Percentiles rank a stretch among this genome's conserved stretches.
phyloP scores from a whole-genome alignment of 768 basidiomycete species.

The Galerina marginata region DNA sequence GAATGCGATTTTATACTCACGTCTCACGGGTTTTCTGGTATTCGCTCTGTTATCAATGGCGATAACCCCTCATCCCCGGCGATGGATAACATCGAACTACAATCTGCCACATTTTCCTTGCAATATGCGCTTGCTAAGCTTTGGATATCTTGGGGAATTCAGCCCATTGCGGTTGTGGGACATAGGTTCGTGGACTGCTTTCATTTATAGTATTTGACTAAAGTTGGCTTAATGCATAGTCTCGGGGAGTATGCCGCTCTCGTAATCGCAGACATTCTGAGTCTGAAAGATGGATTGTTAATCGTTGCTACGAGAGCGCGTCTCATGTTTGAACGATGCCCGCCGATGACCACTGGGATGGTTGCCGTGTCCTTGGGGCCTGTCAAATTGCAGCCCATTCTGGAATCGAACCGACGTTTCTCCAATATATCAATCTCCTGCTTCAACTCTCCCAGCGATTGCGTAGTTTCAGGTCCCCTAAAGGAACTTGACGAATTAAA shows the following conservation, averaged over 20 bases:
- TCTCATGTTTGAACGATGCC: constrained; percentile 59
- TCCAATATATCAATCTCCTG: constrained; percentile 58
- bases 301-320: constrained; percentile 63
- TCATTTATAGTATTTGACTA: constrained; percentile 9
- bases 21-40: constrained; percentile 53
- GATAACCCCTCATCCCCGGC: neutral
- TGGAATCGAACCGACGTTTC: constrained; percentile 39
- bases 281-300: constrained; percentile 58
- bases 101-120: constrained; percentile 62
- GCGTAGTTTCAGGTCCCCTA: constrained; percentile 63
- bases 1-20: constrained; percentile 60
- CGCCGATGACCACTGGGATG: constrained; percentile 58
- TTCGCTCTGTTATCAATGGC: constrained; percentile 48
- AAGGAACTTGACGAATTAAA: constrained; percentile 48
- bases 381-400: constrained; percentile 36
- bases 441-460: constrained; percentile 62
- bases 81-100: constrained; percentile 36
- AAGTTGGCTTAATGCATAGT: constrained; percentile 40
- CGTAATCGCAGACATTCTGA: constrained; percentile 63
- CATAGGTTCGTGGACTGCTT: constrained; percentile 60
- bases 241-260: constrained; percentile 80
- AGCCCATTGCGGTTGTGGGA: constrained; percentile 65
- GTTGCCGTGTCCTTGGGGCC: constrained; percentile 53
- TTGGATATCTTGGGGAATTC: constrained; percentile 74
- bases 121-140: constrained; percentile 66